Percentiles rank a stretch among this genome's conserved stretches.
These are phyloP conservation scores for Trematosphaeria pertusa DNA, from an alignment of 2,329 filamentous ascomycete genomes.

Conservation along the genomic window DNA sequence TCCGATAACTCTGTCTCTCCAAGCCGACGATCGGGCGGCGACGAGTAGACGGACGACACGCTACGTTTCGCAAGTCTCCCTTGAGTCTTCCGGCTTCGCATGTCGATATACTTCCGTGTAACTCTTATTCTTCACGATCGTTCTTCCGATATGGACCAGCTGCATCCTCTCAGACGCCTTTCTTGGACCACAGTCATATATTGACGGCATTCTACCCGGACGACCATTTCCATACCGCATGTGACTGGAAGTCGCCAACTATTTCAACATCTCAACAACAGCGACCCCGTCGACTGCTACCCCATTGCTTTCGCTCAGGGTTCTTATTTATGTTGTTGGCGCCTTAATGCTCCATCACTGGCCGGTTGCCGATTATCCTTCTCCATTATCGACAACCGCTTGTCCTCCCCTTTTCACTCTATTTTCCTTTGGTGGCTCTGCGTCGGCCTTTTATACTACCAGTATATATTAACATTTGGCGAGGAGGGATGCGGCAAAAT, in stretches of 20 bases:
- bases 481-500: conserved; percentile 23
- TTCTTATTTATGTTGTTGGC: conserved; percentile 20
- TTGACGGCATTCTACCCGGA: conserved; percentile 18
- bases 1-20: conserved; percentile 34
- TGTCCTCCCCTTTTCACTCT: conserved; percentile 17
- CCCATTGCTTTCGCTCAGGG: conserved; percentile 13
- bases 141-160: conserved; percentile 33
- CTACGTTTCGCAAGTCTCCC: background rate
- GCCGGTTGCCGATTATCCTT: conserved; percentile 18
- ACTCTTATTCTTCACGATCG: conserved; percentile 40
- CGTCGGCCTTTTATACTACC: conserved; percentile 25
- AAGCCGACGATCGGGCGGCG: conserved; percentile 26
- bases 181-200: conserved; percentile 26
- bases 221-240: conserved; percentile 4
- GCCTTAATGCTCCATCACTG: conserved; percentile 29
- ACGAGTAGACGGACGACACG: conserved; percentile 29
- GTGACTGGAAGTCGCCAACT: conserved; percentile 16
- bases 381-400: conserved; percentile 26
- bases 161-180: conserved; percentile 26
- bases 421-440: conserved; percentile 17
- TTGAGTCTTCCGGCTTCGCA: background rate
- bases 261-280: conserved; percentile 22
- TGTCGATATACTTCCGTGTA: conserved; percentile 27
- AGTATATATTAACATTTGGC: conserved; percentile 39
- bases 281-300: no score